Evolutionary conservation across 2,329 filamentous ascomycete genomes (phyloP).

Genomic region (Colletotrichum gloeosporioides): DNA sequence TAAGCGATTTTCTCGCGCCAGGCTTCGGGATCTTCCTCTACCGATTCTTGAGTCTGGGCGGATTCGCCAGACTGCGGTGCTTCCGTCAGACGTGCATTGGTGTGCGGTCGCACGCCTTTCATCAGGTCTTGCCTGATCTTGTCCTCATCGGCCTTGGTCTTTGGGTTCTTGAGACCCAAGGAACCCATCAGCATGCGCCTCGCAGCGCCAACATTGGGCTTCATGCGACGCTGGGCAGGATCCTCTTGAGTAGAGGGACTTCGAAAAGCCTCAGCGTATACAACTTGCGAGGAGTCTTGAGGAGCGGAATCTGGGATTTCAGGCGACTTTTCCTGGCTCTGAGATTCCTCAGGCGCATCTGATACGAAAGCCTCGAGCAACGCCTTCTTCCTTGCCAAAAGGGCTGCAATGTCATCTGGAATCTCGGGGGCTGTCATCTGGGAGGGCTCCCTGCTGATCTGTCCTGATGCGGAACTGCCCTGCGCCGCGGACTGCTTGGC

Average conservation of each 20-base stretch:
- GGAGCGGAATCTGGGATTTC: not conserved
- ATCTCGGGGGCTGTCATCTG: not conserved
- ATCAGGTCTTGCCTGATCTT: conserved; percentile 65
- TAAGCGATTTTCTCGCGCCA: conserved; percentile 81
- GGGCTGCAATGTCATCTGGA: conserved; percentile 27
- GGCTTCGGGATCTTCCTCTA: conserved; percentile 57
- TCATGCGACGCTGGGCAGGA: conserved; percentile 34
- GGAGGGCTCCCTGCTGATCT: not conserved
- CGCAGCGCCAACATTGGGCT: conserved; percentile 60
- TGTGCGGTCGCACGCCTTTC: conserved; percentile 50
- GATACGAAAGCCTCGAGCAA: conserved; percentile 37
- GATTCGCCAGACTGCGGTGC: not conserved
- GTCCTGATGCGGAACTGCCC: not conserved
- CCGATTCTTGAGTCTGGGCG: not conserved
- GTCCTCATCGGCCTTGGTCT: conserved; percentile 71
- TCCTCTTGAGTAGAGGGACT: not conserved
- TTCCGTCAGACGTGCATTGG: conserved; percentile 24
- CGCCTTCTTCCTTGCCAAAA: conserved; percentile 45
- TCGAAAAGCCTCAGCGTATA: not conserved
- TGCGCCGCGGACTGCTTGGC: conserved; percentile 31
- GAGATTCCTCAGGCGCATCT: not conserved
- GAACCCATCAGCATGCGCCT: conserved; percentile 75
- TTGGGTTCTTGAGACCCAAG: conserved; percentile 72
- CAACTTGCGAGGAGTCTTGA: not conserved
- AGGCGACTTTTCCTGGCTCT: not conserved